phyloP scores from a whole-genome alignment of 2,329 filamentous ascomycete species.

The Alternaria atra region DNA sequence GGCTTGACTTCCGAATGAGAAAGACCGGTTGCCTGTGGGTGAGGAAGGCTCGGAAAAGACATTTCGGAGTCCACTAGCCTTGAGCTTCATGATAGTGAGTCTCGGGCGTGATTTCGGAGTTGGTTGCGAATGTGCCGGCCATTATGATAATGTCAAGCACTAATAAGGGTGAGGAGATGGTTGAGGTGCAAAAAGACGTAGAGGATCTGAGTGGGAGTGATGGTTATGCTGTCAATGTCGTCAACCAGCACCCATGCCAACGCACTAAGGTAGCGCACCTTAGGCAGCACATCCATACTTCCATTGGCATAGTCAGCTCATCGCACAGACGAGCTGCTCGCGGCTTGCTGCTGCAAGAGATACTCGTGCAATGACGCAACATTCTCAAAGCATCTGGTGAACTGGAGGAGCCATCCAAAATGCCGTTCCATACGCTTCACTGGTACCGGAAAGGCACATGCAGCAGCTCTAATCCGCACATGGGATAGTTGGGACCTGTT shows the following conservation, averaged over 20 bases:
- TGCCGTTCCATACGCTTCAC: neutral
- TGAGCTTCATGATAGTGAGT: conserved; percentile 36
- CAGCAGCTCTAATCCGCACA: conserved; percentile 2
- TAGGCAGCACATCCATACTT: neutral
- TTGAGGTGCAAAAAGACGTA: neutral
- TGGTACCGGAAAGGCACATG: conserved; percentile 8
- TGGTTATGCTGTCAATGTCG: conserved; percentile 13
- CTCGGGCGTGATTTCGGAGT: conserved; percentile 28
- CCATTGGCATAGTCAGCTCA: neutral
- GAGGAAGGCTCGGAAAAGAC: conserved; percentile 35
- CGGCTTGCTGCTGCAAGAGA: conserved; percentile 3
- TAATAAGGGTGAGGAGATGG: neutral
- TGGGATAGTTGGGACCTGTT: conserved; percentile 3
- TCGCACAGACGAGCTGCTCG: neutral
- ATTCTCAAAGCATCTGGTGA: neutral
- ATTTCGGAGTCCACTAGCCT: conserved; percentile 30
- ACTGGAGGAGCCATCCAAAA: conserved; percentile 1
- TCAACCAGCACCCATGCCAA: neutral
- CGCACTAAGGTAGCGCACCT: neutral
- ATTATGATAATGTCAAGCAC: neutral
- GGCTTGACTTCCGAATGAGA: conserved; percentile 18
- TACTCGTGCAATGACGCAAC: conserved; percentile 8
- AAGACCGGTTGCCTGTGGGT: conserved; percentile 20
- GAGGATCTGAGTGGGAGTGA: neutral
- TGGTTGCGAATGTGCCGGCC: conserved; percentile 12